phyloP scores from a whole-genome alignment of 768 basidiomycete genomes.

The Mycena olivaceomarginata region DNA sequence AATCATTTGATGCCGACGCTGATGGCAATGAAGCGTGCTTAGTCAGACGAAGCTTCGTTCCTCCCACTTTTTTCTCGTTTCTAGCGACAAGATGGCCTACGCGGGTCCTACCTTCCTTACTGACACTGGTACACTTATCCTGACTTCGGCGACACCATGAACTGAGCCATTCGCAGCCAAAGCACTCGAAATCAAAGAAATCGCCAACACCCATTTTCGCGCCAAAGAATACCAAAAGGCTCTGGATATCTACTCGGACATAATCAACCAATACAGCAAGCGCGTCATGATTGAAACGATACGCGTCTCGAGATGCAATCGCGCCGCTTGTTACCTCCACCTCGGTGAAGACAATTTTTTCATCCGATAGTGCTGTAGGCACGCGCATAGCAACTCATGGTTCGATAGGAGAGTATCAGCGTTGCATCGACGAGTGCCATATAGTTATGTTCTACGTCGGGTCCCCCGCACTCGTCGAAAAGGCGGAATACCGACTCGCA shows the following conservation, averaged over 20 bases:
- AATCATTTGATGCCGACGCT: not conserved
- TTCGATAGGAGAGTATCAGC: slow-evolving; percentile 29
- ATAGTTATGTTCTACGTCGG: slow-evolving; percentile 23
- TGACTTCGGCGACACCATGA: too few relatives aligned
- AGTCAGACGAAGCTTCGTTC: not conserved
- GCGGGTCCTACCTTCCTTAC: slow-evolving; percentile 24
- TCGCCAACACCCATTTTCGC: slow-evolving; percentile 35
- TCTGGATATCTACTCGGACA: slow-evolving; percentile 27
- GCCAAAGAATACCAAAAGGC: slow-evolving; percentile 30
- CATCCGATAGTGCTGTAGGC: too few relatives aligned
- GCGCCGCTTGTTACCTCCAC: slow-evolving; percentile 41
- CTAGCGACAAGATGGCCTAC: slow-evolving; percentile 1
- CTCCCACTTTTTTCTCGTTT: not conserved
- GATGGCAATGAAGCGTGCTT: not conserved
- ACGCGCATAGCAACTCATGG: not conserved
- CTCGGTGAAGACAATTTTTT: slow-evolving; percentile 2
- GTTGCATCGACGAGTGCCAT: slow-evolving; percentile 40
- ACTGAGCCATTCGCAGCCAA: slow-evolving; percentile 1
- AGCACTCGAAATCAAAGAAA: slow-evolving; percentile 36
- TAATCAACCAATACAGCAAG: slow-evolving; percentile 36
- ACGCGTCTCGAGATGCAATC: slow-evolving; percentile 26
- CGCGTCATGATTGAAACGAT: slow-evolving; percentile 39
- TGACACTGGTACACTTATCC: slow-evolving; percentile 13
- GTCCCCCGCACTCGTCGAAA: slow-evolving; percentile 10
- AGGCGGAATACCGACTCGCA: slow-evolving; percentile 20